Conservation (phyloP, 768 basidiomycete genomes). For the Podaxis mareebaensis region DNA sequence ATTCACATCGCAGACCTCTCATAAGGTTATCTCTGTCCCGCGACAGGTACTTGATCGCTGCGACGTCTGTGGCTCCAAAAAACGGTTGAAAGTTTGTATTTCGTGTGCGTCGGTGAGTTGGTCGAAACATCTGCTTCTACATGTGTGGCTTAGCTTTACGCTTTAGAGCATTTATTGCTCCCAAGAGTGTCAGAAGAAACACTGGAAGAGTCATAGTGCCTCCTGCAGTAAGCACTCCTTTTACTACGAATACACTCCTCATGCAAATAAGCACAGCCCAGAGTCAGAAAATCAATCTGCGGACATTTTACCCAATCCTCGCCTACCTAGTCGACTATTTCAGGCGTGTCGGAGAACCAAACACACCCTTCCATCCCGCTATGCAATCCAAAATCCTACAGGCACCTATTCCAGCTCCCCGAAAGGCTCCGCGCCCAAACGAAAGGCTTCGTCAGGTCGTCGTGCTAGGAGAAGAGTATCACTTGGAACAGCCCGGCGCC, state of each 20-base stretch:
- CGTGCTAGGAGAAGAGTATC: not conserved
- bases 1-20: not conserved
- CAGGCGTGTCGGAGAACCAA: constrained; percentile 19
- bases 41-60: not conserved
- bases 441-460: not conserved
- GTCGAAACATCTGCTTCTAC: not conserved
- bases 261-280: constrained; percentile 25
- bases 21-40: not conserved
- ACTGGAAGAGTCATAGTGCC: constrained; percentile 32
- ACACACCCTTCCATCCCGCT: not conserved
- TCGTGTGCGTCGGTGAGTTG: constrained; percentile 2
- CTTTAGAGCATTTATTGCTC: constrained; percentile 33
- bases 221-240: constrained; percentile 25
- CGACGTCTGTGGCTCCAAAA: not conserved
- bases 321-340: constrained; percentile 27
- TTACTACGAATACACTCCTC: not conserved
- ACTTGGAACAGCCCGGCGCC: not conserved
- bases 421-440: constrained; percentile 1
- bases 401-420: not conserved
- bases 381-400: not conserved
- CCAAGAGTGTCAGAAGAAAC: constrained; percentile 29
- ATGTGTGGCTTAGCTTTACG: not conserved
- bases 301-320: constrained; percentile 33
- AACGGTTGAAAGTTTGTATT: not conserved
- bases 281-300: constrained; percentile 36